These are phyloP conservation scores for Tricholomella constricta DNA, from an alignment of 768 basidiomycete genomes.

Conservation along the genomic window DNA sequence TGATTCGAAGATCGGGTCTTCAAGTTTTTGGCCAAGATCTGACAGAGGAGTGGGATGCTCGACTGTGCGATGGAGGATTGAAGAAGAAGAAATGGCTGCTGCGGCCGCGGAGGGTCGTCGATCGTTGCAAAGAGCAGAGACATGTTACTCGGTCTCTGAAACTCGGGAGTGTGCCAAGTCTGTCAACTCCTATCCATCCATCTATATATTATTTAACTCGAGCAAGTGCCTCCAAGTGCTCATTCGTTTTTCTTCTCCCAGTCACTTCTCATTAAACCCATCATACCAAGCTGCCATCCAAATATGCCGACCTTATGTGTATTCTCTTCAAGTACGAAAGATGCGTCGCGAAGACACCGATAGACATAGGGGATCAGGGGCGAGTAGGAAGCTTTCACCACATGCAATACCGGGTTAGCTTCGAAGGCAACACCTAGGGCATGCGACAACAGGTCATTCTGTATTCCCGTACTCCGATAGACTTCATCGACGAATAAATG, in stretches of 20 bases:
- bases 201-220: too few species aligned
- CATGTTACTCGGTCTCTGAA: constrained; percentile 10
- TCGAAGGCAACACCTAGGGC: constrained; percentile 62
- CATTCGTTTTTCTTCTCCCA: constrained; percentile 42
- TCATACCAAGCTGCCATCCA: constrained; percentile 53
- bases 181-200: not conserved
- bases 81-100: constrained; percentile 52
- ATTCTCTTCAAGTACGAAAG: constrained; percentile 51
- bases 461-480: constrained; percentile 57
- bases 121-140: constrained; percentile 17
- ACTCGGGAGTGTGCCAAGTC: not conserved
- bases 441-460: constrained; percentile 65
- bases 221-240: too few species aligned
- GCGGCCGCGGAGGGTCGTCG: constrained; percentile 16
- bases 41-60: constrained; percentile 54
- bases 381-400: constrained; percentile 48
- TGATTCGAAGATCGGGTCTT: constrained; percentile 20
- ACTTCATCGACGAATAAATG: constrained; percentile 75
- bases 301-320: constrained; percentile 53
- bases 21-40: constrained; percentile 35
- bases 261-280: constrained; percentile 43
- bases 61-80: constrained; percentile 65
- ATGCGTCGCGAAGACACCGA: constrained; percentile 43
- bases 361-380: constrained; percentile 54
- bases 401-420: constrained; percentile 39